These are phyloP conservation scores for Globisporangium okanoganense DNA, from an alignment of 352 stramenopile genomes.

Conservation along the genomic window DNA sequence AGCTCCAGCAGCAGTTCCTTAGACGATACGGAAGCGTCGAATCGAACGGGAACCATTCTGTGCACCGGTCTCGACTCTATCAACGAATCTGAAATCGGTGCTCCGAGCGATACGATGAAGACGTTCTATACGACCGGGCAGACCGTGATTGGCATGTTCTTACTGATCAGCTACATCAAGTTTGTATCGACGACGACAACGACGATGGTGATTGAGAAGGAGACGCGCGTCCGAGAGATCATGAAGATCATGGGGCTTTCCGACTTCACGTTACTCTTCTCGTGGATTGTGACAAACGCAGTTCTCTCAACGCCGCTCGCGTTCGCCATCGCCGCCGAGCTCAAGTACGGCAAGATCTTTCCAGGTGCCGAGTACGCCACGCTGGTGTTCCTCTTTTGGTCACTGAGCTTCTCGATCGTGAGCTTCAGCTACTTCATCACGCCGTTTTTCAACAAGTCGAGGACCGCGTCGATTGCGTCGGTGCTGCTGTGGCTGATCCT, in stretches of 20 bases:
- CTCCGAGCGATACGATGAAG: slow-evolving; percentile 36
- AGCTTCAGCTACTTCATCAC: slow-evolving; percentile 62
- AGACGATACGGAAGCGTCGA: slow-evolving; percentile 19
- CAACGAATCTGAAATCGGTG: slow-evolving; percentile 28
- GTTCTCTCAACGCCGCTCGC: slow-evolving; percentile 47
- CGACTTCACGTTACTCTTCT: slow-evolving; percentile 53
- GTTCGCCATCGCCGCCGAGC: slow-evolving; percentile 39
- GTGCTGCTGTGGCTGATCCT: slow-evolving; percentile 71
- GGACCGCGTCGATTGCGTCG: slow-evolving; percentile 53
- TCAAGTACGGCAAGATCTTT: slow-evolving; percentile 72
- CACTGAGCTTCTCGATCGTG: slow-evolving; percentile 52
- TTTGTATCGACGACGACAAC: slow-evolving; percentile 60
- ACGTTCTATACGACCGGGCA: slow-evolving; percentile 65
- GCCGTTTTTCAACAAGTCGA: slow-evolving; percentile 69
- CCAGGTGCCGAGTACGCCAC: slow-evolving; percentile 50
- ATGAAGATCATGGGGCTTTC: slow-evolving; percentile 86
- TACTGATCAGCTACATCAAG: slow-evolving; percentile 60
- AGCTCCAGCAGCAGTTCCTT: slow-evolving; percentile 15
- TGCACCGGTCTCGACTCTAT: slow-evolving; percentile 32
- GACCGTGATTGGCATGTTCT: slow-evolving; percentile 55
- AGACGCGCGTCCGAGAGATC: slow-evolving; percentile 67
- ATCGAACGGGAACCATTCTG: slow-evolving; percentile 20
- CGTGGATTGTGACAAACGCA: slow-evolving; percentile 50
- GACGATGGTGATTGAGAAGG: slow-evolving; percentile 79
- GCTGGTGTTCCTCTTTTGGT: slow-evolving; percentile 65